Evolutionary conservation across 495 filamentous ascomycete species (phyloP), one percentile per base, ranked within the genome.

Genomic region (Xylaria scruposa): DNA sequence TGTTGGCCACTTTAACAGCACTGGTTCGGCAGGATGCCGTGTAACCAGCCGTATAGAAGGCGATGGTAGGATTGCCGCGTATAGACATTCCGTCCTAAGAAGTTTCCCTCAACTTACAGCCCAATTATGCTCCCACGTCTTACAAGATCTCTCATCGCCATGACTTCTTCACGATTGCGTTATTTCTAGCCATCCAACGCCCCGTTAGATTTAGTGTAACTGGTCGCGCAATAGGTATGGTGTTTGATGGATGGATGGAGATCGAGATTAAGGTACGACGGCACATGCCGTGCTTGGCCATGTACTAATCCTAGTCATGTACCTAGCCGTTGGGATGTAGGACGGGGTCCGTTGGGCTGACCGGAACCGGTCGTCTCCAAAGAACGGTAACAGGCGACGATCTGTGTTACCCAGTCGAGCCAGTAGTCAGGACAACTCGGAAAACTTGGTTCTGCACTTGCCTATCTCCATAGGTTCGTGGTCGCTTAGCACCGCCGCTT

Each of bases 351-450:
- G 42, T 29, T 29, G 33, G 49, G 46, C 15, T n/a, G 21, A 10
- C 58, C 68, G 68, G 59, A 70, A 70, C 68, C 68, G 59, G 68
- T 29, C 4, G 3, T 44, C 29, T 62, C 65, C 1, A 26, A 26
- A 21, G 65, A 42, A 13, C 31, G 68, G 44, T 19, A 54, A 26
- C 44, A 59, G 29, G 8, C 36, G 47, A 54, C 29, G n/a, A 62
- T 63, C 58, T 40, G 59, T 64, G 47, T 56, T 26, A 56, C 65
- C 15, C 68, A 51, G 59, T 56, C 56, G 46, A 56, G 49, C 15
- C 68, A 51, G 59, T 56, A 64, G 46, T 10, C 60, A 64, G 42
- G 59, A 58, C 68, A 53, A 62, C 68, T 47, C 44, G 58, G 56
- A 13, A 67, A 67, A 66, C 33, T 47, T 66, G 24, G 46, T 29